Percentiles rank a stretch among this genome's conserved stretches.
These are phyloP conservation scores for Lojkania enalia DNA, from an alignment of 2,329 filamentous ascomycete species.

Conservation along the genomic window DNA sequence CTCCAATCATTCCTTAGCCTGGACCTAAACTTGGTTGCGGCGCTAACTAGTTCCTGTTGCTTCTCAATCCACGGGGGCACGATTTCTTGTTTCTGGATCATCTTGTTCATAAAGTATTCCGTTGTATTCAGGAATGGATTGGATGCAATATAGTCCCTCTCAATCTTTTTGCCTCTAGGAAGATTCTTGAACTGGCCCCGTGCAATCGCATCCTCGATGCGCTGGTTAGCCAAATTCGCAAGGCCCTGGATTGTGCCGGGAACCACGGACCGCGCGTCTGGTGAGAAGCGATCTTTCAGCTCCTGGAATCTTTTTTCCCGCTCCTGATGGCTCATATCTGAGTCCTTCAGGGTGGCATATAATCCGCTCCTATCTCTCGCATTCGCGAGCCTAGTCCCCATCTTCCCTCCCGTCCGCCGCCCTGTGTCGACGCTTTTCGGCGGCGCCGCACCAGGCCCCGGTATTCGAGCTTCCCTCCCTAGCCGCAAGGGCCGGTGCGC, in stretches of 20 bases:
- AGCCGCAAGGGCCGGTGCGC: slow-evolving; percentile 58
- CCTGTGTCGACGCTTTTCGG: slow-evolving; percentile 39
- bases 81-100: slow-evolving; percentile 94
- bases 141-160: slow-evolving; percentile 78
- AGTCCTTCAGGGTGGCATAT: slow-evolving; percentile 58
- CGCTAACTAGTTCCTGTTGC: slow-evolving; percentile 81
- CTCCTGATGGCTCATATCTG: slow-evolving; percentile 69
- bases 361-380: slow-evolving; percentile 62
- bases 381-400: slow-evolving; percentile 54
- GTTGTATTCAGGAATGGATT: slow-evolving; percentile 95
- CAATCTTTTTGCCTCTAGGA: slow-evolving; percentile 69
- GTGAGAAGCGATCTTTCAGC: slow-evolving; percentile 78
- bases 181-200: slow-evolving; percentile 88
- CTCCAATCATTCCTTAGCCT: slow-evolving; percentile 83
- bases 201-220: slow-evolving; percentile 92
- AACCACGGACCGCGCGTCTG: slow-evolving; percentile 72
- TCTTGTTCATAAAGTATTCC: slow-evolving; percentile 98
- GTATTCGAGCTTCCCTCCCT: slow-evolving; percentile 19
- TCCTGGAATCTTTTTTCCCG: slow-evolving; percentile 71
- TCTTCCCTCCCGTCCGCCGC: slow-evolving; percentile 44
- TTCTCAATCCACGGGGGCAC: slow-evolving; percentile 99
- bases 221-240: slow-evolving; percentile 81
- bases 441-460: slow-evolving; percentile 25
- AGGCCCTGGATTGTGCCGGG: slow-evolving; percentile 79
- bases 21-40: slow-evolving; percentile 69